Evolutionary conservation across 768 basidiomycete species (phyloP), one percentile per base, ranked within the genome.

Genomic region (Lentinula sp.): DNA sequence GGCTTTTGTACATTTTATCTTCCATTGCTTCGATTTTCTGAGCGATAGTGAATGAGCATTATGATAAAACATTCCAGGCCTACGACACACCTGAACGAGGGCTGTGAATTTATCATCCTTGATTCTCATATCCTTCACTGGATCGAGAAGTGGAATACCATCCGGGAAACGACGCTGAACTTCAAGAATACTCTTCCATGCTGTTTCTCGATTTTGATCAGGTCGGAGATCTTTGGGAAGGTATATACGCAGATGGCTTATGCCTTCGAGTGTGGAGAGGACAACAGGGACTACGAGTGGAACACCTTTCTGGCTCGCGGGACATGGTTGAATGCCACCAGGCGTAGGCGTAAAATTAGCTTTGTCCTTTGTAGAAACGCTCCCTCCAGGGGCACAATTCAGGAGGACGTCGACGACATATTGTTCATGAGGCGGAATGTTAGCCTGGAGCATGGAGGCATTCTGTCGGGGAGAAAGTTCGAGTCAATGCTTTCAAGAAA

Each of bases 11-110:
- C 80, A 98, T 84, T 68, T 87, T 92, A 61, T 89, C 78, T 72
- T 99, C 96, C 81, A 98, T 85, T 51, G 86, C 78, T 28, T 88
- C 84, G 57, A 98, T 96, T 90, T 96, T 96, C 93, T 96, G 68
- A 13, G 11, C 34, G 7, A 11, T 49, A 48, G 48, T 39, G 61
- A 11, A 56, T 56, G 15, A 42, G 34, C 16, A 34, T 51, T 40
- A 10, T 8, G 31, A 49, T 34, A 16, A 10, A 11, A 3, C 10
- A 18, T 45, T 32, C 18, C 10, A 53, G 23, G 23, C 40, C 4
- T 58, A 21, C 37, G 15, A 69, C 74, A 46, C 60, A 94, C 95
- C 75, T 91, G 84, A 59, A 98, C 82, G 0, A 98, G 81, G 52
- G 86, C 84, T 68, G 84, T 84, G 76, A 99, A 99, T 66, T 91